Evolutionary conservation across 352 stramenopile genomes (phyloP), one percentile per base, ranked within the genome.

Genomic region (Aphanomyces euteiches): DNA sequence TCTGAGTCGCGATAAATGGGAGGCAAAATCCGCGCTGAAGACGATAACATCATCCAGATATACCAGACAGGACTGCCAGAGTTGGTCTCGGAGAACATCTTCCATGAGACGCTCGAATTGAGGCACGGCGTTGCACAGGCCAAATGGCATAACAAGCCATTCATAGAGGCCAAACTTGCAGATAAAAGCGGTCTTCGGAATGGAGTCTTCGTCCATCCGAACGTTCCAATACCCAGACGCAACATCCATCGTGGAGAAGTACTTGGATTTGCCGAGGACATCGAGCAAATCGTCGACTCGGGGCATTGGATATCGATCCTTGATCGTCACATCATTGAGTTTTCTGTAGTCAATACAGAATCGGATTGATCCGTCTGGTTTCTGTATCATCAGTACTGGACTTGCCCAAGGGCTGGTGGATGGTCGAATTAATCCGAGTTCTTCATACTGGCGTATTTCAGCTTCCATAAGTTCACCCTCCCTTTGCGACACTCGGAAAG

Each of bases 141-240:
- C 45, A 53, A 53, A 53, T 1, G 45, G 45, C 45, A 53, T 53
- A 15, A 53, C 45, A 1, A 53, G 45, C 45, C 45, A 2, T 28
- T 28, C 28, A 28, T 28, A 28, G 28, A 53, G 45, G 13, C 45
- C 45, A 2, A n/a, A 53, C 45, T 53, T 53, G 45, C 45, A 53
- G 1, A 19, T 53, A 19, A 53, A 53, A 15, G 45, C 45, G 1
- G 45, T 53, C 2, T 53, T 53, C 2, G 45, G 13, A 19, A 53
- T 53, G 2, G 13, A n/a, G 1, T 53, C 45, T 53, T 53, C 45
- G 45, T 15, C 45, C 45, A 53, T 53, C 1, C 45, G 45, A n/a
- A 53, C 45, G 45, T 53, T 53, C 45, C 45, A 53, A 53, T 53
- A 53, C 45, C 45, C 45, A n/a, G 45, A 53, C 45, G 45, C 45